Evolutionary conservation across 306 rosid genomes (phyloP), one percentile per base, ranked within the genome.

Genomic region (Vigna nakashimae): DNA sequence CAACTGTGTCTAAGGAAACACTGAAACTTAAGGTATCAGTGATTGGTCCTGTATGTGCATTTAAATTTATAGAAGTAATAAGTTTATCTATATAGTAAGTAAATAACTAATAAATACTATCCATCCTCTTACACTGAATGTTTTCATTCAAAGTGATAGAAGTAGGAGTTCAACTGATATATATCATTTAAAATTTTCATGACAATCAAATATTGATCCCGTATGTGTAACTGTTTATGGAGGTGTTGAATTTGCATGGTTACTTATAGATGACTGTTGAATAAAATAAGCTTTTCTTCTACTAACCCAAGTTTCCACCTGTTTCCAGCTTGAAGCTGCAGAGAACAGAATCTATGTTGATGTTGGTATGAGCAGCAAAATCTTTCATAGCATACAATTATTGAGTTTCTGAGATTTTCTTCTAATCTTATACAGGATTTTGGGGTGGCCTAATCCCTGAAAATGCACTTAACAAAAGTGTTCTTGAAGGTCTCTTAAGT

Each of bases 391-490:
- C 66, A 60, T 69, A 45, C 51, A 12, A 65, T 18, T 45, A 75
- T 65, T 24, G 59, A 74, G 52, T 81, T 65, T 81, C 77, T 84
- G 69, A 70, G 32, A 13, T 38, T 15, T 13, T 8, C 40, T 26
- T 28, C 6, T 10, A 53, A 43, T 32, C 55, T 48, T 80, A 57
- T 79, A 64, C 90, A 95, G 98, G 98, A 72, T 95, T 95, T 75
- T 95, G 98, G 98, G 98, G 98, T 82, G 98, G 98, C 49, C 91
- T 95, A 66, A 76, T 95, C 78, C 98, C 98, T 65, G 98, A 89
- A 79, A 95, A 95, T 85, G 97, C 97, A 71, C 90, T 80, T 79
- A 86, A 95, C 48, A 42, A 86, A 10, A 89, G 86, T 82, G 89
- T 88, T 87, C 90, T 95, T 74, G 98, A 89, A 76, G 91, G 91